Percentiles rank a stretch among this genome's conserved stretches.
Conservation (phyloP, 2,329 filamentous ascomycete genomes). For the Graphiopsis chlorocephala region DNA sequence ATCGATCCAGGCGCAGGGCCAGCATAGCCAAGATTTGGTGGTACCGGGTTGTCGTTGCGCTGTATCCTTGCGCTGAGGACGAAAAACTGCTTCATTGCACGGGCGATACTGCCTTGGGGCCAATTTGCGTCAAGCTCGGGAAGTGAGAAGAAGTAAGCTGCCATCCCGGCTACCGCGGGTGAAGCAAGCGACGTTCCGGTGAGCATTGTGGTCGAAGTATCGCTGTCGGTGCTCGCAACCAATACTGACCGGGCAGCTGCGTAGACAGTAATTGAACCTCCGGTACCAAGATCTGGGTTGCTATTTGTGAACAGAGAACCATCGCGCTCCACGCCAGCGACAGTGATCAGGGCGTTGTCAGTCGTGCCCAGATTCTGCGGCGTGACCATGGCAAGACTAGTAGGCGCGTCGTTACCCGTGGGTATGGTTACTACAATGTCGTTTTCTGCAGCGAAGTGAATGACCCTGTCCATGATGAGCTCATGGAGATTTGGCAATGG, state of each 20-base stretch:
- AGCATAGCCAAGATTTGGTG: not conserved
- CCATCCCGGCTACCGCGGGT: conserved; percentile 4
- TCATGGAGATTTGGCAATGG: not conserved
- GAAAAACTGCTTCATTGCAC: conserved; percentile 5
- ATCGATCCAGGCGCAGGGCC: not conserved
- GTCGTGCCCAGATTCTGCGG: conserved; percentile 2
- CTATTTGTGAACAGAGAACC: not conserved
- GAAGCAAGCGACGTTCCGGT: not conserved
- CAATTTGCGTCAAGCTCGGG: conserved; percentile 1
- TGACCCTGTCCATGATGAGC: conserved; percentile 6
- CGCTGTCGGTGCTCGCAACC: not conserved
- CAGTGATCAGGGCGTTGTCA: conserved; percentile 3
- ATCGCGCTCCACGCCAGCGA: conserved; percentile 2
- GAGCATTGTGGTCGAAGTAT: not conserved
- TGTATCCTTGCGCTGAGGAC: conserved; percentile 2
- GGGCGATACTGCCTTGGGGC: not conserved
- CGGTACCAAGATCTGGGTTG: not conserved
- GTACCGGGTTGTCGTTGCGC: conserved; percentile 7
- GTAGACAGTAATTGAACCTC: not conserved
- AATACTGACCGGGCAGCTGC: not conserved
- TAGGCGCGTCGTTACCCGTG: not conserved
- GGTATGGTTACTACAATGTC: not conserved
- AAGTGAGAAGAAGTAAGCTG: conserved; percentile 4
- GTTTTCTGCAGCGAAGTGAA: not conserved
- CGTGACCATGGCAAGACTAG: not conserved